Percentiles rank a stretch among this genome's conserved stretches.
Conservation (phyloP, 345 rosid genomes). For the Erysimum cheiranthoides region DNA sequence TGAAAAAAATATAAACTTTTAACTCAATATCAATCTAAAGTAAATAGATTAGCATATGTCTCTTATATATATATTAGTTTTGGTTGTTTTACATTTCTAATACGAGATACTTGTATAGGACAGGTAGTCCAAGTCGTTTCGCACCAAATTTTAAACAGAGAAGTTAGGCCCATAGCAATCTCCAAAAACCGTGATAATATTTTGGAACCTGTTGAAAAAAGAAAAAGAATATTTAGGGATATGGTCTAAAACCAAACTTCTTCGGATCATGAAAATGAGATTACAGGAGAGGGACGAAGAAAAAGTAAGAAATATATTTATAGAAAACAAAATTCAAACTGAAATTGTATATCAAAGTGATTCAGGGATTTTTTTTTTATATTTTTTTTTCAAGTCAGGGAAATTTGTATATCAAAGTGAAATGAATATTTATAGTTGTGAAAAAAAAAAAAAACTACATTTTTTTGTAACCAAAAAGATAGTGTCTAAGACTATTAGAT, state of each 20-base stretch:
- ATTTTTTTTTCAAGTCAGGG: no score
- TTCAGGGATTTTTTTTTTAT: no score
- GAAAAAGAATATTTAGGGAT: background rate
- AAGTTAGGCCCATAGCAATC: background rate
- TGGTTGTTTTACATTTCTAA: background rate
- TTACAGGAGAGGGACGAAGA: background rate
- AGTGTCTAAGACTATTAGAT: conserved; percentile 8
- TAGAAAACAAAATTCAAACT: background rate
- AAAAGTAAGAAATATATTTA: background rate
- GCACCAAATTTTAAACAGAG: background rate
- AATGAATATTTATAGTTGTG: no score
- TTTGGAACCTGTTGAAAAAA: background rate
- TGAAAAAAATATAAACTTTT: background rate
- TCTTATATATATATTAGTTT: background rate
- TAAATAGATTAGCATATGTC: background rate
- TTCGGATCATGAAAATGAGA: background rate
- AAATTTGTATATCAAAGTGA: background rate
- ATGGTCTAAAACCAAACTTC: background rate
- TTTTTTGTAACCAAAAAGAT: conserved; percentile 1
- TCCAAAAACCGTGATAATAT: background rate
- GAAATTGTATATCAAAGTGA: background rate
- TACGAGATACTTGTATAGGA: background rate
- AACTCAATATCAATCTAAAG: background rate
- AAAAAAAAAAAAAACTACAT: no score
- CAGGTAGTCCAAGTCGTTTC: background rate